These are phyloP conservation scores for Mycosphaerella sp. DNA, from an alignment of 2,329 filamentous ascomycete species.

Conservation along the genomic window DNA sequence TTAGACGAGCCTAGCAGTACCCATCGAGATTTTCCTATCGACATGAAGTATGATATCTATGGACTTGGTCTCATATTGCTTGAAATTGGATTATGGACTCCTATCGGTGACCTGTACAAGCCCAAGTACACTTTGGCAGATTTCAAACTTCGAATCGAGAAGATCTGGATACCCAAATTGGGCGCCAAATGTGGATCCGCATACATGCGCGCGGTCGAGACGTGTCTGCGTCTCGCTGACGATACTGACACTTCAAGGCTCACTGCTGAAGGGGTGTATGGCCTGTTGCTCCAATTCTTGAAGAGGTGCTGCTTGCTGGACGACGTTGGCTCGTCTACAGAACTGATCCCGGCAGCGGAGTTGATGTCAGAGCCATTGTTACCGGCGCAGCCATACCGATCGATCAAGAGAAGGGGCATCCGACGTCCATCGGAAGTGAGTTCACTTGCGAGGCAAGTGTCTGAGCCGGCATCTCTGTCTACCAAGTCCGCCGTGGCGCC, in stretches of 20 bases:
- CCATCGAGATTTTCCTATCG: slow-evolving; percentile 47
- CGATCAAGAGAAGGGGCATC: slow-evolving; percentile 4
- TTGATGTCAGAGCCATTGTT: slow-evolving; percentile 19
- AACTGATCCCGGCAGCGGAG: slow-evolving; percentile 24
- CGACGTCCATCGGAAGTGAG: slow-evolving; percentile 16
- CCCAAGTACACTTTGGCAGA: slow-evolving; percentile 54
- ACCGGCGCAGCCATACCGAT: slow-evolving; percentile 10
- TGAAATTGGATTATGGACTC: slow-evolving; percentile 70
- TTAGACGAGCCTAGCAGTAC: slow-evolving; percentile 37
- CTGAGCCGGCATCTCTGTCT: slow-evolving; percentile 15
- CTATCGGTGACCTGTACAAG: slow-evolving; percentile 54
- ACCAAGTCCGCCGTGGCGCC: slow-evolving; percentile 6
- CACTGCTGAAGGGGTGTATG: slow-evolving; percentile 28
- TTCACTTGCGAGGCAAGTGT: slow-evolving; percentile 20
- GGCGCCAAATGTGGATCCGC: slow-evolving; percentile 64
- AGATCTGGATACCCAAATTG: slow-evolving; percentile 58
- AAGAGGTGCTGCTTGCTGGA: slow-evolving; percentile 34
- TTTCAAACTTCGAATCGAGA: slow-evolving; percentile 59
- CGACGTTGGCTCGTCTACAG: slow-evolving; percentile 25
- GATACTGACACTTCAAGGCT: slow-evolving; percentile 23
- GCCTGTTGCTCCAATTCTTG: slow-evolving; percentile 30
- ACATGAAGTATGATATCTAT: slow-evolving; percentile 56
- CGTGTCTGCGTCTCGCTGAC: slow-evolving; percentile 66
- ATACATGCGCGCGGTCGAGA: slow-evolving; percentile 68
- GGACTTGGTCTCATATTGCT: slow-evolving; percentile 66